Evolutionary conservation across 306 rosid species (phyloP), one percentile per base, ranked within the genome.

Genomic region (Cucumis melo): DNA sequence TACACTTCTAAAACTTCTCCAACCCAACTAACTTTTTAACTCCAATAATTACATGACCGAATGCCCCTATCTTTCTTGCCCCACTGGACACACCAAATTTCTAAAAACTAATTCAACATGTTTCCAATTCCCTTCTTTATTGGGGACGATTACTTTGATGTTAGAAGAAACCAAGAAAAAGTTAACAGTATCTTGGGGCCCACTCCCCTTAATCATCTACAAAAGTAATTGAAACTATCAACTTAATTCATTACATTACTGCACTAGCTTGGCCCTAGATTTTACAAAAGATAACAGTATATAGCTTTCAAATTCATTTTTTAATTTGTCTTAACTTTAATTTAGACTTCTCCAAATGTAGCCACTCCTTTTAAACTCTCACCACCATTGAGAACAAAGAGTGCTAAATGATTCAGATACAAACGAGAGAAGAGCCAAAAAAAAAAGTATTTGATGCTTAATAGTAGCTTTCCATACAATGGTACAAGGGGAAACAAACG

Each of bases 401-500:
- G n/a, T 7, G 60, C 5, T 38, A 38, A 38, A n/a, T 8, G 10
- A 20, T 66, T 23, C 46, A 64, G 17, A 65, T 38, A 15, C 50
- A 39, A 66, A 66, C n/a, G 41, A 39, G 32, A 42, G n/a, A 21
- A 41, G 8, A 20, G 73, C 2, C 6, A 21, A 12, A 32, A 42
- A 23, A 17, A 44, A 17, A 0, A 3, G 34, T 11, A 39, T 68
- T 46, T 48, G 76, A 71, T 48, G 57, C 59, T 68, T 68, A 21
- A 19, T 39, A 20, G 1, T 39, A 39, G 38, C 38, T 72, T 46
- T 16, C 38, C 60, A 50, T 16, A 46, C 3, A 50, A 72, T 15
- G 20, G 16, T 72, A 50, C 76, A 72, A 72, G 9, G 60, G n/a
- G 76, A 72, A 72, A 27, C 59, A 72, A 34, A 72, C 76, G 41